phyloP scores from a whole-genome alignment of 1,139 yeast species.

The Spencermartinsiella ligniputridi region DNA sequence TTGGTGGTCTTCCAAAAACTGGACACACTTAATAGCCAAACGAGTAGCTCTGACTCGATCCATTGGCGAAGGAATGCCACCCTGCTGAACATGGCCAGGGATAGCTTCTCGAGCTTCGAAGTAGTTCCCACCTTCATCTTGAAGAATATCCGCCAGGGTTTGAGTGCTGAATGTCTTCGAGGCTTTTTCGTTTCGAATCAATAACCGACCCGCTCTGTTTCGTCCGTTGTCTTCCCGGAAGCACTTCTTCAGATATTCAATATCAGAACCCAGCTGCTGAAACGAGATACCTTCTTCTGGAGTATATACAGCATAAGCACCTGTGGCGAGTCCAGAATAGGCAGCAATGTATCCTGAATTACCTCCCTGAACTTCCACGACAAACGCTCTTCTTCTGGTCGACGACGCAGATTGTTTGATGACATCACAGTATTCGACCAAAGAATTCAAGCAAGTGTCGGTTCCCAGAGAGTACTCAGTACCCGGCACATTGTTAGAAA shows the following conservation, averaged over 20 bases:
- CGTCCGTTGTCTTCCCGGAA: constrained; percentile 76
- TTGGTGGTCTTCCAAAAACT: constrained; percentile 60
- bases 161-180: constrained; percentile 78
- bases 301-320: constrained; percentile 88
- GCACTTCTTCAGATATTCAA: constrained; percentile 61
- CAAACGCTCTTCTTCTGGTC: constrained; percentile 89
- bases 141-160: constrained; percentile 74
- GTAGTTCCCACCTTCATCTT: constrained; percentile 66
- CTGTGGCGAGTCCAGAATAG: constrained; percentile 81
- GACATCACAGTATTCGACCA: constrained; percentile 90
- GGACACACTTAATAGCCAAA: constrained; percentile 81
- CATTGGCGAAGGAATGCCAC: constrained; percentile 91
- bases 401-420: constrained; percentile 94
- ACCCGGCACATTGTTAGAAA: constrained; percentile 97
- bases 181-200: constrained; percentile 82
- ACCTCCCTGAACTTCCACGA: constrained; percentile 97
- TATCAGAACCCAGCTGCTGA: constrained; percentile 70
- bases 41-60: constrained; percentile 92
- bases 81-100: constrained; percentile 98
- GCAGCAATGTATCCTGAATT: constrained; percentile 92
- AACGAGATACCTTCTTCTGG: constrained; percentile 84
- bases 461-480: constrained; percentile 91
- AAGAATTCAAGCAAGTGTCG: constrained; percentile 88
- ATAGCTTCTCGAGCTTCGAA: constrained; percentile 94
- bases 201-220: constrained; percentile 77